Evolutionary conservation across 306 rosid species (phyloP).

Genomic region (Vigna nakashimae): DNA sequence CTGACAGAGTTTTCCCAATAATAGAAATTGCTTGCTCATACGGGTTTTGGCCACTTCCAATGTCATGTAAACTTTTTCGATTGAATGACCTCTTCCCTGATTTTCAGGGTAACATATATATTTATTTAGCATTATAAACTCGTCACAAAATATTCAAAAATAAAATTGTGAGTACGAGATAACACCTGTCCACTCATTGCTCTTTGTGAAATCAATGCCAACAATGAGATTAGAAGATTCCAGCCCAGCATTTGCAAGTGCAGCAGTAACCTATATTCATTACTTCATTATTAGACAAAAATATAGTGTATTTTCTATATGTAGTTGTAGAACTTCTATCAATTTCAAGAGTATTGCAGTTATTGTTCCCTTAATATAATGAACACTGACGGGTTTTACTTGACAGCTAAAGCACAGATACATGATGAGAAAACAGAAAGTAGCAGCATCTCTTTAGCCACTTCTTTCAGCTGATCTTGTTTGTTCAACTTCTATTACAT

Average conservation of each 20-base stretch:
- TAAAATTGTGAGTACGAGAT: constrained; percentile 37
- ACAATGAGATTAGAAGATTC: constrained; percentile 92
- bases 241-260: constrained; percentile 79
- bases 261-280: constrained; percentile 73
- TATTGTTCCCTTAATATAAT: too few species aligned
- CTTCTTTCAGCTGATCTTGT: too few species aligned
- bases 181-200: constrained; percentile 94
- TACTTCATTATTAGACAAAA: constrained; percentile 40
- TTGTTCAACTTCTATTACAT: too few species aligned
- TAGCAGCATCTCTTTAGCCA: too few species aligned
- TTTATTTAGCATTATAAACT: constrained; percentile 32
- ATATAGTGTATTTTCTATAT: constrained; percentile 15
- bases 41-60: constrained; percentile 65
- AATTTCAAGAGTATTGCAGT: constrained; percentile 7
- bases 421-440: too few species aligned
- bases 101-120: constrained; percentile 34
- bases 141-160: constrained; percentile 26
- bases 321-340: constrained; percentile 8
- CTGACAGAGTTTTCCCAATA: constrained; percentile 73
- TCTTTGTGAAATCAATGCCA: constrained; percentile 92
- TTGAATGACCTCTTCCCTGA: constrained; percentile 86
- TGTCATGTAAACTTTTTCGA: constrained; percentile 75
- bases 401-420: not conserved
- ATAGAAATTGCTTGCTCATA: constrained; percentile 86
- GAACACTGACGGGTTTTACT: not conserved